Evolutionary conservation across 2,329 filamentous ascomycete genomes (phyloP), one percentile per base, ranked within the genome.

Genomic region (Colletotrichum incanum): DNA sequence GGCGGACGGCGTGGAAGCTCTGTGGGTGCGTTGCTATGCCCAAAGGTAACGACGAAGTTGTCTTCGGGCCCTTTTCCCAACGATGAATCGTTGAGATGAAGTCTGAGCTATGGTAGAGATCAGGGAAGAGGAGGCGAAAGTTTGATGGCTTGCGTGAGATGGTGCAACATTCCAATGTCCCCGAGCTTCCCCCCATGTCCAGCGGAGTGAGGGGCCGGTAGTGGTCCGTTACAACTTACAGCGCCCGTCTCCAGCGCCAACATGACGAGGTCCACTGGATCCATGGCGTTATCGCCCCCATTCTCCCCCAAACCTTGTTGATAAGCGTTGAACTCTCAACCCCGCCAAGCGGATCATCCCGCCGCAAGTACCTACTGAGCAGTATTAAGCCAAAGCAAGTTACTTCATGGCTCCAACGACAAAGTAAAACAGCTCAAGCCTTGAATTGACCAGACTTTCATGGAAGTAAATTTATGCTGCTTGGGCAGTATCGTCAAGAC

Each of bases 271-370:
- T 47, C 39, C 23, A n/a, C 39, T 45, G 56, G 28, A 20, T 7
- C 41, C 7, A 50, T 8, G 49, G 49, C 23, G 26, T 31, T 54
- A 18, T 34, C 16, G 28, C 26, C 50, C 50, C 18, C 50, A 20
- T 37, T 18, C 20, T 5, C 28, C 43, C 37, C 26, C 23, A 31
- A 66, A 61, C 67, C 49, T 61, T 61, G 55, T 67, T 16, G 31
- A 54, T 60, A 54, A 59, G 62, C 50, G 41, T n/a, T 45, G 41
- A 72, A 64, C 65, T 49, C 34, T 70, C 23, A 23, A 39, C 59
- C 65, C 65, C 65, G 65, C 70, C 55, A 39, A 20, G 54, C 54
- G 59, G 54, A 70, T 50, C 70, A 60, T 70, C 65, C 60, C 65
- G 70, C 43, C 12, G 39, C 31, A 59, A 60, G 31, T 31, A 6